Conservation (phyloP, 176 grass and related monocot genomes). For the Secale cereale region DNA sequence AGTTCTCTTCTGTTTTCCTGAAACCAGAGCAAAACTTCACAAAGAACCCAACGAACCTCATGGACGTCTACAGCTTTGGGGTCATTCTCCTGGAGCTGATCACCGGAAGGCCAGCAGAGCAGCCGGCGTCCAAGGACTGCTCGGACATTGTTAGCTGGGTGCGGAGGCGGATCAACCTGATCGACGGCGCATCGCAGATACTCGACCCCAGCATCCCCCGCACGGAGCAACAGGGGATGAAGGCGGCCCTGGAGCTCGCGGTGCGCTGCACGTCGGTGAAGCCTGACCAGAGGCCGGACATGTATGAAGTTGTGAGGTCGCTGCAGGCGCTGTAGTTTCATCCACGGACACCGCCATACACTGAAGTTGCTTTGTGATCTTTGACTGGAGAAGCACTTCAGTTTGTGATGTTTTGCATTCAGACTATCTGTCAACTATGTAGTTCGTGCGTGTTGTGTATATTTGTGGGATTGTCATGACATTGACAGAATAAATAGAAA, state of each 20-base stretch:
- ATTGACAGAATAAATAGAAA: conserved; percentile 14
- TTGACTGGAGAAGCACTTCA: background rate
- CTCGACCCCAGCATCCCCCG: conserved; percentile 42
- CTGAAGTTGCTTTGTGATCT: background rate
- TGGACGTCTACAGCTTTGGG: conserved; percentile 79
- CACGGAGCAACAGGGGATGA: conserved; percentile 43
- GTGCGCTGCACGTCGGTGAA: conserved; percentile 63
- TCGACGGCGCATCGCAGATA: conserved; percentile 37
- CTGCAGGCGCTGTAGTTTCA: conserved; percentile 29
- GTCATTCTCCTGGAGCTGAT: conserved; percentile 76
- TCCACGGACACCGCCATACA: background rate
- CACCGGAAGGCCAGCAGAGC: conserved; percentile 59
- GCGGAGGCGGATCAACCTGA: conserved; percentile 57
- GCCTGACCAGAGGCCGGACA: conserved; percentile 61
- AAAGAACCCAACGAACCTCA: conserved; percentile 57
- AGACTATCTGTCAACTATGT: background rate
- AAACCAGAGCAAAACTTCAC: conserved; percentile 48
- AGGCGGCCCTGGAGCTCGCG: conserved; percentile 49
- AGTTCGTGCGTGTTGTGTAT: background rate
- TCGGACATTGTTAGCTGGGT: conserved; percentile 64
- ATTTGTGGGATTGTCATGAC: background rate
- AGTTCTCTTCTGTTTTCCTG: background rate
- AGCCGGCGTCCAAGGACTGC: conserved; percentile 38
- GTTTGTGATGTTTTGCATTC: background rate
- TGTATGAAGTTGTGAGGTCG: conserved; percentile 46